phyloP scores from a whole-genome alignment of 2,329 filamentous ascomycete genomes.

The Aspergillus hortae region DNA sequence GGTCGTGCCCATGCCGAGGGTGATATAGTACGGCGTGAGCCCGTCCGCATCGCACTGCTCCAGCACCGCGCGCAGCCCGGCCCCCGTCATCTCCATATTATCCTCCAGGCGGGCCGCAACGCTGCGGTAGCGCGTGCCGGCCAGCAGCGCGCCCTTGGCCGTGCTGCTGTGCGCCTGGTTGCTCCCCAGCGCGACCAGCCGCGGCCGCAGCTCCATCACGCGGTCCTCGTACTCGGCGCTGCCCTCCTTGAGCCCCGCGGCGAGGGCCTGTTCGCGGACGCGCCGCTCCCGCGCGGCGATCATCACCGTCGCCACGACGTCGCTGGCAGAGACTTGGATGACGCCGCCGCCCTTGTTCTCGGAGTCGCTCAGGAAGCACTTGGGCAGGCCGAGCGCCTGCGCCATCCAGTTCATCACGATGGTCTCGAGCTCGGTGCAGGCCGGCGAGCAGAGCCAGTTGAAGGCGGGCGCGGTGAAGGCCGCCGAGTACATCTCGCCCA shows the following conservation, averaged over 20 bases:
- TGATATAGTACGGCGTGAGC: slow-evolving; percentile 82
- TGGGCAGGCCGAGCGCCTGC: slow-evolving; percentile 68
- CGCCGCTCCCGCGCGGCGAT: slow-evolving; percentile 82
- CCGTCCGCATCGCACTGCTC: slow-evolving; percentile 64
- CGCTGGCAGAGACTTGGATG: slow-evolving; percentile 88
- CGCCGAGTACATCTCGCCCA: slow-evolving; percentile 88
- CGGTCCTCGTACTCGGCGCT: slow-evolving; percentile 64
- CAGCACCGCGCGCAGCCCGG: slow-evolving; percentile 59
- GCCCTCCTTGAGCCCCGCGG: slow-evolving; percentile 43
- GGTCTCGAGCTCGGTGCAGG: slow-evolving; percentile 89
- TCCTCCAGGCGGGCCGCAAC: slow-evolving; percentile 62
- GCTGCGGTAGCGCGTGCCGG: slow-evolving; percentile 74
- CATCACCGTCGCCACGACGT: slow-evolving; percentile 82
- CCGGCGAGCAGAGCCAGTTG: slow-evolving; percentile 95
- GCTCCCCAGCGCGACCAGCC: slow-evolving; percentile 76
- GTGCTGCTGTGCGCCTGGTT: slow-evolving; percentile 78
- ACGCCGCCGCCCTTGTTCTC: slow-evolving; percentile 72
- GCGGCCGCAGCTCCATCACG: slow-evolving; percentile 62
- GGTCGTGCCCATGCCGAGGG: slow-evolving; percentile 79
- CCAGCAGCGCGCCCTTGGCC: slow-evolving; percentile 81
- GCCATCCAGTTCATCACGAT: slow-evolving; percentile 90
- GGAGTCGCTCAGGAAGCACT: slow-evolving; percentile 68
- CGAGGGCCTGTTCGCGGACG: slow-evolving; percentile 58
- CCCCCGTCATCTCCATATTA: slow-evolving; percentile 67
- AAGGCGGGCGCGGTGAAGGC: slow-evolving; percentile 88